phyloP scores from a whole-genome alignment of 2,329 filamentous ascomycete species.

The Colletotrichum caudatum region DNA sequence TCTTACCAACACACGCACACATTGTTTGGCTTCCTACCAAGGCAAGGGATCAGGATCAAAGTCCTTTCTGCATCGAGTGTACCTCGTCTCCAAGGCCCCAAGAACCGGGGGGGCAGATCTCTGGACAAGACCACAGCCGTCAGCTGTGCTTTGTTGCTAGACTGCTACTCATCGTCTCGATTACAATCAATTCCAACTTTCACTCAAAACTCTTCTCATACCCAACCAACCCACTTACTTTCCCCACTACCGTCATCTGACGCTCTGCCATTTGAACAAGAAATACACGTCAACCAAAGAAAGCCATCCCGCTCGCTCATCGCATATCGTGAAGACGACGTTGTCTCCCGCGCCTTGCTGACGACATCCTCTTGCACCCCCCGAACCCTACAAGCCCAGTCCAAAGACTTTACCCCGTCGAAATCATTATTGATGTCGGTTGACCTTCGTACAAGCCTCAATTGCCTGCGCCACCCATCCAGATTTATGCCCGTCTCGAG shows the following conservation, averaged over 20 bases:
- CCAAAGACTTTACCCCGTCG: slow-evolving; percentile 41
- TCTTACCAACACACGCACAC: slow-evolving; percentile 19
- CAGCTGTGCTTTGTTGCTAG: slow-evolving; percentile 42
- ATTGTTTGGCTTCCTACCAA: slow-evolving; percentile 35
- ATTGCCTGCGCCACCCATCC: slow-evolving; percentile 67
- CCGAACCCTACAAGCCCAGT: slow-evolving; percentile 36
- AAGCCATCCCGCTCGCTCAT: slow-evolving; percentile 2
- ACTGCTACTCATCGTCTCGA: slow-evolving; percentile 41
- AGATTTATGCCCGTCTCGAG: slow-evolving; percentile 70
- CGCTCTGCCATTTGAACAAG: slow-evolving; percentile 9
- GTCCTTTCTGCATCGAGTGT: slow-evolving; percentile 37
- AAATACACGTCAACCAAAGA: slow-evolving; percentile 8
- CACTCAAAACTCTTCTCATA: slow-evolving; percentile 5
- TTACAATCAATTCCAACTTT: slow-evolving; percentile 27
- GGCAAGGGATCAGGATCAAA: slow-evolving; percentile 32
- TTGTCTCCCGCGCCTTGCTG: slow-evolving; percentile 33
- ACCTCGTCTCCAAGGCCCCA: slow-evolving; percentile 38
- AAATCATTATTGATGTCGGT: slow-evolving; percentile 69
- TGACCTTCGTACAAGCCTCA: slow-evolving; percentile 67
- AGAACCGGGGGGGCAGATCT: slow-evolving; percentile 43
- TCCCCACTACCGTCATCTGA: slow-evolving; percentile 22
- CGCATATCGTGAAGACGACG: slow-evolving; percentile 36
- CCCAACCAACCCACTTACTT: background rate
- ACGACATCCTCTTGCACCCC: slow-evolving; percentile 6
- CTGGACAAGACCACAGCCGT: slow-evolving; percentile 40